Evolutionary conservation across 176 grass and related monocot genomes (phyloP).

Genomic region (Eragrostis curvula): DNA sequence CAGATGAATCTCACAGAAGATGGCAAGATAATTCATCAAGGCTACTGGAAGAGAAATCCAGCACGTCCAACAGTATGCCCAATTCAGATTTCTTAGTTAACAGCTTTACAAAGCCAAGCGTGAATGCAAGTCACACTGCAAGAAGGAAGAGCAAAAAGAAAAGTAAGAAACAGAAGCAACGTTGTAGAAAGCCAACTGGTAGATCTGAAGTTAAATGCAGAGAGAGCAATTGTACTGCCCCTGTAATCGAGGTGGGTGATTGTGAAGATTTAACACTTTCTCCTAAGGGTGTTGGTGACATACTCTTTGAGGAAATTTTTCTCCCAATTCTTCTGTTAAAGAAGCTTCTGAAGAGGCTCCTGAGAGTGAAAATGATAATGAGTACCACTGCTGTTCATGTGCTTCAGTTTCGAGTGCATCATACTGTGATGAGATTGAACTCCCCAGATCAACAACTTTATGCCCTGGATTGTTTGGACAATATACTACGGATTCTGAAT

Average conservation of each 20-base stretch:
- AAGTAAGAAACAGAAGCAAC: conserved; percentile 57
- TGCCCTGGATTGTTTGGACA: conserved; percentile 42
- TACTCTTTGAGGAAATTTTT: conserved; percentile 53
- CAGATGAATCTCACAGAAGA: conserved; percentile 38
- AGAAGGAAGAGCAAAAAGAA: conserved; percentile 82
- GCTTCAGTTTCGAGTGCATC: conserved; percentile 45
- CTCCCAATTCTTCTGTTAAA: conserved; percentile 55
- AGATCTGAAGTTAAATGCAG: conserved; percentile 43
- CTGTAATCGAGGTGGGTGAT: conserved; percentile 35
- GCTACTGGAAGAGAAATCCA: conserved; percentile 29
- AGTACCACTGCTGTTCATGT: conserved; percentile 48
- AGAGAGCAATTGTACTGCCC: conserved; percentile 25
- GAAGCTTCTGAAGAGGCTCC: conserved; percentile 53
- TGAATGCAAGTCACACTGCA: conserved; percentile 41
- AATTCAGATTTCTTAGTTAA: conserved; percentile 60
- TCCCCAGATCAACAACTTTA: conserved; percentile 42
- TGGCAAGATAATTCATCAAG: conserved; percentile 38
- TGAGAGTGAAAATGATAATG: conserved; percentile 60
- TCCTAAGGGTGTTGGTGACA: conserved; percentile 49
- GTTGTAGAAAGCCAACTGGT: conserved; percentile 38
- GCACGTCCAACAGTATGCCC: conserved; percentile 38
- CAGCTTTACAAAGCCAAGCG: conserved; percentile 43
- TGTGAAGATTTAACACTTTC: conserved; percentile 50
- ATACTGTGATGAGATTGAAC: conserved; percentile 57
- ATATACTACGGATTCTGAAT: conserved; percentile 14